Evolutionary conservation across 2,329 filamentous ascomycete species (phyloP), one percentile per base, ranked within the genome.

Genomic region (Colletotrichum musicola): DNA sequence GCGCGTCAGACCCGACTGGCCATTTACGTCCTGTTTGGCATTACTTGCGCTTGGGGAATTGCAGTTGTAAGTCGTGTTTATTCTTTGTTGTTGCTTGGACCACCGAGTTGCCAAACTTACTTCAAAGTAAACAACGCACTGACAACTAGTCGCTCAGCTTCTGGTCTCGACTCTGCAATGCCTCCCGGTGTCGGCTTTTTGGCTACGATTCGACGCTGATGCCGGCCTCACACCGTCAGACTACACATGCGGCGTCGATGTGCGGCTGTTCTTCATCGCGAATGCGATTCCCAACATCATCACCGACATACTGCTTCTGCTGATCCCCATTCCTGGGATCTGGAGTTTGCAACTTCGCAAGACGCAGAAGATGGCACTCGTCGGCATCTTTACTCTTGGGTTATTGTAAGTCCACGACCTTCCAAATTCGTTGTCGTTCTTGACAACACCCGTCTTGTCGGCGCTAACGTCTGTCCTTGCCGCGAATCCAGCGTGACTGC

Each of bases 401-500:
- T 2, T 42, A 10, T 42, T 42, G 40, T 42, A 42, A 42, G 46
- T 49, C 4, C 40, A 14, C 40, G 40, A 13, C 40, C 40, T 14
- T 42, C 30, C 7, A 30, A 35, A 35, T 10, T 3, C 30, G 30
- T 35, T 3, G 7, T 10, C 30, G 6, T 35, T 35, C 7, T 30
- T 30, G 6, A 30, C 27, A 3, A 9, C 9, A 30, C 2, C 6
- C 10, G 1, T 35, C 30, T 35, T 10, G 30, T 10, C 30, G 2
- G 10, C 10, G 6, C 30, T 35, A 35, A 35, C 30, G 9, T 35
- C 30, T 35, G 27, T 9, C 10, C 6, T 35, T 65, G 6, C 30
- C 30, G 2, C 50, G 16, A 12, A 4, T n/a, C n/a, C 10, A 54
- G 50, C 18, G 65, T 74, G 13, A 72, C 72, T 12, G 25, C 70